A percentile compares a stretch with the other conserved stretches of the same genome.
Conservation (phyloP, 1,284 basidiomycete genomes). For the Ganoderma leucocontextum region DNA sequence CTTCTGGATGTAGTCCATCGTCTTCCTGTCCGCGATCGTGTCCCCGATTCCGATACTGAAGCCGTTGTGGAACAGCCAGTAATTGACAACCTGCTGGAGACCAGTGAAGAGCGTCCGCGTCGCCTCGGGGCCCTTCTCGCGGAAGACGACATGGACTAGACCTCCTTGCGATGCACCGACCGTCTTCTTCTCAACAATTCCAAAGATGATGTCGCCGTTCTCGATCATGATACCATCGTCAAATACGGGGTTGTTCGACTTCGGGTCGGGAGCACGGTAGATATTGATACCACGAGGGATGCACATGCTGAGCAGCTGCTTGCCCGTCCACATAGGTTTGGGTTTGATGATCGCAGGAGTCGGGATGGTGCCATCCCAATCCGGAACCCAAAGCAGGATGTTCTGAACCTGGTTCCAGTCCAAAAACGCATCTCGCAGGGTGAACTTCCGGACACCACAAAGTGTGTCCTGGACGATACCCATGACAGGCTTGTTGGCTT, state of each 20-base stretch:
- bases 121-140: slow-evolving; percentile 95
- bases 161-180: slow-evolving; percentile 96
- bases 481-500: slow-evolving; percentile 99
- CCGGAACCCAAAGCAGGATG: slow-evolving; percentile 96
- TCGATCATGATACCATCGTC: slow-evolving; percentile 98
- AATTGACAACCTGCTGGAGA: slow-evolving; percentile 96
- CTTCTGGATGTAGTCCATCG: slow-evolving; percentile 88
- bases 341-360: slow-evolving; percentile 96
- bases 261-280: slow-evolving; percentile 79
- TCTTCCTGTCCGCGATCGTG: slow-evolving; percentile 92
- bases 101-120: slow-evolving; percentile 95
- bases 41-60: slow-evolving; percentile 99
- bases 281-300: slow-evolving; percentile 99
- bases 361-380: slow-evolving; percentile 95
- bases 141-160: slow-evolving; percentile 96
- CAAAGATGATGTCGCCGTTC: slow-evolving; percentile 96
- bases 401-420: slow-evolving; percentile 97
- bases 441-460: slow-evolving; percentile 97
- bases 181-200: slow-evolving; percentile 97
- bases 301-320: slow-evolving; percentile 93
- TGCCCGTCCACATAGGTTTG: slow-evolving; percentile 97
- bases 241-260: slow-evolving; percentile 83
- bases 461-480: slow-evolving; percentile 99
- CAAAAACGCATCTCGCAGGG: slow-evolving; percentile 91
- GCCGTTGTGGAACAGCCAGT: slow-evolving; percentile 98